Conservation (phyloP, 2,329 filamentous ascomycete genomes). For the Calonectria leucothoes region DNA sequence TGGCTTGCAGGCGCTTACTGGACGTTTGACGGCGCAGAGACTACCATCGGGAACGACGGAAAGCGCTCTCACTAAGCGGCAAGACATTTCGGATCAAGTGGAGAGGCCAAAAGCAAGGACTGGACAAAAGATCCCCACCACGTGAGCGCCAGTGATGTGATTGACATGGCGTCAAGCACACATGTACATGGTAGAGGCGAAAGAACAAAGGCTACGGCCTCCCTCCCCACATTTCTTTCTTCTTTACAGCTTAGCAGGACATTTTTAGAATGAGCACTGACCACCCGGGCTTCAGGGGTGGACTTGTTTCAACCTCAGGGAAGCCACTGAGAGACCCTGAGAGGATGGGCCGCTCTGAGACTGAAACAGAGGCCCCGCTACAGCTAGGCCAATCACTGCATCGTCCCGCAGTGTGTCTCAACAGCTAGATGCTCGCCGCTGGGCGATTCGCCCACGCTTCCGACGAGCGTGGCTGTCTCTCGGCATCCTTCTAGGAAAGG, state of each 20-base stretch:
- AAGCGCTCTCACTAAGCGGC: neutral
- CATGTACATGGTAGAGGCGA: neutral
- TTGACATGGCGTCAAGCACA: neutral
- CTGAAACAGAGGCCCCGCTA: slow-evolving; percentile 24
- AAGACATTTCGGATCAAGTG: neutral
- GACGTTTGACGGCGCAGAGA: neutral
- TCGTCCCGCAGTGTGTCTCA: slow-evolving; percentile 13
- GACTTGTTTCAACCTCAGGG: slow-evolving; percentile 43
- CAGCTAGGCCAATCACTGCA: slow-evolving; percentile 17
- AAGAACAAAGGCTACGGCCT: neutral
- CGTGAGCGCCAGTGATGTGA: neutral
- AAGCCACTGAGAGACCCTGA: slow-evolving; percentile 30
- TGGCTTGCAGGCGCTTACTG: neutral
- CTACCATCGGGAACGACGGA: neutral
- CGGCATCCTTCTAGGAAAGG: neutral
- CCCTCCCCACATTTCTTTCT: slow-evolving; percentile 7
- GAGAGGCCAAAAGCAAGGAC: neutral
- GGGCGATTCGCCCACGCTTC: neutral
- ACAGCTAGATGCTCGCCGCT: slow-evolving; percentile 1
- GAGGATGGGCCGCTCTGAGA: slow-evolving; percentile 31
- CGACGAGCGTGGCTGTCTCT: neutral
- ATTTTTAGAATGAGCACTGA: slow-evolving; percentile 40
- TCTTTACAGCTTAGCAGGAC: neutral
- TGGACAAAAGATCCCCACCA: neutral
- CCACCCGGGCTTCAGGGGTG: neutral